These are phyloP conservation scores for Aureobasidium melanogenum DNA, from an alignment of 2,329 filamentous ascomycete species.

Conservation along the genomic window DNA sequence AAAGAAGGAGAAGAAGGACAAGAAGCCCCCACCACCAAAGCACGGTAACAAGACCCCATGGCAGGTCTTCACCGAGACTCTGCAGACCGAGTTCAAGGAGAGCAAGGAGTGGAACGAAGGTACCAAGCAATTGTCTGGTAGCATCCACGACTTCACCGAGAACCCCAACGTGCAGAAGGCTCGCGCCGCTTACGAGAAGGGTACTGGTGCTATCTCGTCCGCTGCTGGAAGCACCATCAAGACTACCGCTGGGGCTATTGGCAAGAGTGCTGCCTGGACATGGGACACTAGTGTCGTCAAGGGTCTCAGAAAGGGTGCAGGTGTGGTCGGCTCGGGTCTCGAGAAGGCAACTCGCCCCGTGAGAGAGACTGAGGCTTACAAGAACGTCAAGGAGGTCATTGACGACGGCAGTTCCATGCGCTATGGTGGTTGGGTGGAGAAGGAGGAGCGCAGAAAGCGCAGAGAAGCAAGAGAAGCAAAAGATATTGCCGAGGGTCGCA, in stretches of 20 bases:
- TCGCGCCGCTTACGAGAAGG: slow-evolving; percentile 76
- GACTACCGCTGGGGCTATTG: slow-evolving; percentile 75
- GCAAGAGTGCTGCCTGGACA: slow-evolving; percentile 88
- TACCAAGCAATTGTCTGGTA: slow-evolving; percentile 85
- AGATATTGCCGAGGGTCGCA: slow-evolving; percentile 37
- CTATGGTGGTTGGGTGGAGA: slow-evolving; percentile 95
- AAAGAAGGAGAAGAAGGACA: slow-evolving; percentile 56
- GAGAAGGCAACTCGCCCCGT: slow-evolving; percentile 95
- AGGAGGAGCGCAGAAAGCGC: slow-evolving; percentile 79
- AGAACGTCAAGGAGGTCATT: slow-evolving; percentile 86
- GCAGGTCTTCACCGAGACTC: slow-evolving; percentile 98
- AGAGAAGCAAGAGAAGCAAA: slow-evolving; percentile 64
- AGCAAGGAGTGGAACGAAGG: slow-evolving; percentile 99
- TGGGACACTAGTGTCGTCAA: slow-evolving; percentile 95
- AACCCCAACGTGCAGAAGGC: slow-evolving; percentile 84
- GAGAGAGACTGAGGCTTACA: slow-evolving; percentile 87
- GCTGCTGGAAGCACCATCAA: slow-evolving; percentile 75
- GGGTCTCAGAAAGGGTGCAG: slow-evolving; percentile 78
- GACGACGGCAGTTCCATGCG: slow-evolving; percentile 93
- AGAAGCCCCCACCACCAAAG: slow-evolving; percentile 74
- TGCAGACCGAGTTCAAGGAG: slow-evolving; percentile 85
- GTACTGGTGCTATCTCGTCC: slow-evolving; percentile 71
- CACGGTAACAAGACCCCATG: slow-evolving; percentile 97
- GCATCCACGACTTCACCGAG: slow-evolving; percentile 84
- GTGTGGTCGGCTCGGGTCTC: slow-evolving; percentile 73